A percentile compares a stretch with the other conserved stretches of the same genome.
These are phyloP conservation scores for Fusarium sulawesiense DNA, from an alignment of 2,329 filamentous ascomycete genomes.

Conservation along the genomic window DNA sequence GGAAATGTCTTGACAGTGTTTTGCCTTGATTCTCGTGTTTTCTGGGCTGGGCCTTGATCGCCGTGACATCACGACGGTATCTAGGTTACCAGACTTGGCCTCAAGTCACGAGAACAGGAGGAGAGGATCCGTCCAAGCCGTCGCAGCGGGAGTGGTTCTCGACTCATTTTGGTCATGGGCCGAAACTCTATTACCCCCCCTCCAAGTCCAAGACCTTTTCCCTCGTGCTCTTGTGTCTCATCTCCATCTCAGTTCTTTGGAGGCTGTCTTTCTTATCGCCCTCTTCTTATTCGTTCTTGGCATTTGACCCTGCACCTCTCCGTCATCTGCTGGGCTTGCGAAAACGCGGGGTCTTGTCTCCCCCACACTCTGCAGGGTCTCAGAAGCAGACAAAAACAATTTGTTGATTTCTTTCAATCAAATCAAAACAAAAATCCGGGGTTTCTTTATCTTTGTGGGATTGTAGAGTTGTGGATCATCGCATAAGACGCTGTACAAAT, in stretches of 20 bases:
- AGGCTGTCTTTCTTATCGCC: slow-evolving; percentile 40
- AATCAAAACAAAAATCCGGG: slow-evolving; percentile 1
- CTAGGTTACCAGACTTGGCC: slow-evolving; percentile 9
- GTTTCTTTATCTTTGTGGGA: slow-evolving; percentile 15
- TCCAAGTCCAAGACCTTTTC: slow-evolving; percentile 15
- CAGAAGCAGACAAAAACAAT: slow-evolving; percentile 3
- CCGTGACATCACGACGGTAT: slow-evolving; percentile 53
- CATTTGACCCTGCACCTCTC: slow-evolving; percentile 32
- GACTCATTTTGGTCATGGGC: slow-evolving; percentile 38
- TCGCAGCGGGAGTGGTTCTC: slow-evolving; percentile 30
- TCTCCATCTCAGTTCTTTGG: slow-evolving; percentile 12
- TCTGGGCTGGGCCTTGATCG: slow-evolving; percentile 53
- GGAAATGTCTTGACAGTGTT: background rate
- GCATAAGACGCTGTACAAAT: background rate
- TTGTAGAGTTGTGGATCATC: slow-evolving; percentile 10
- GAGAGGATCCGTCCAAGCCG: slow-evolving; percentile 27
- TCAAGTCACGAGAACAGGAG: slow-evolving; percentile 30
- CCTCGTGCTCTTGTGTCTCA: slow-evolving; percentile 38
- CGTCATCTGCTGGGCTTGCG: slow-evolving; percentile 36
- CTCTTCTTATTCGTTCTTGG: slow-evolving; percentile 38
- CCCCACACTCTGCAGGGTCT: slow-evolving; percentile 43
- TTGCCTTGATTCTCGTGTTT: slow-evolving; percentile 21
- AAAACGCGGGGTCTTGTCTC: slow-evolving; percentile 45
- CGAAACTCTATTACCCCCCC: slow-evolving; percentile 35
- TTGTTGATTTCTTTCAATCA: slow-evolving; percentile 19